These are phyloP conservation scores for Parathielavia appendiculata DNA, from an alignment of 495 filamentous ascomycete species.

Conservation along the genomic window DNA sequence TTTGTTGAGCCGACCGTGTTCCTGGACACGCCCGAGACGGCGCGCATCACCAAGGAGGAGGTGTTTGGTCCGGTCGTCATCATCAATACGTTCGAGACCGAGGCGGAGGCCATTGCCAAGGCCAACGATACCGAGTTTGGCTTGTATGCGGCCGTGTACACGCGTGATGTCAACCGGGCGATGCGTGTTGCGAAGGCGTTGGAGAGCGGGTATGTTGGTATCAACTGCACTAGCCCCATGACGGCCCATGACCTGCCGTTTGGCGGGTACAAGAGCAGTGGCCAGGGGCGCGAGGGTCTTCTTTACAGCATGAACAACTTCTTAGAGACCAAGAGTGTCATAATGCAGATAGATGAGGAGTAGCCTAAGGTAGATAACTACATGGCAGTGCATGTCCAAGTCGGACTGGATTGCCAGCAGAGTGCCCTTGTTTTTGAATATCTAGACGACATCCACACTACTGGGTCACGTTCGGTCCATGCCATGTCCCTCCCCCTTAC, in stretches of 20 bases:
- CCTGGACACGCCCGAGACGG: conserved; percentile 59
- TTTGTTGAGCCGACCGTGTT: conserved; percentile 70
- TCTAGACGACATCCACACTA: too few relatives aligned
- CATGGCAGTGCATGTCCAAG: too few relatives aligned
- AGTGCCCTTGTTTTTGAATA: too few relatives aligned
- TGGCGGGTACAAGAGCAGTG: conserved; percentile 41
- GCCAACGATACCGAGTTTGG: conserved; percentile 73
- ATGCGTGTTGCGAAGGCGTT: conserved; percentile 62
- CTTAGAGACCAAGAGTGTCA: conserved; percentile 46
- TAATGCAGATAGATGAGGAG: conserved; percentile 31
- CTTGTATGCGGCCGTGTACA: conserved; percentile 71
- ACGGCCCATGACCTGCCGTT: conserved; percentile 39
- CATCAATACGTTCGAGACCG: conserved; percentile 61
- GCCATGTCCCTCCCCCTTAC: too few relatives aligned
- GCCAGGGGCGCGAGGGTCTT: conserved; percentile 38
- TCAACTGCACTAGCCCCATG: conserved; percentile 40
- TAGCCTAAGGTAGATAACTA: background rate
- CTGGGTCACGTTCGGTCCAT: too few relatives aligned
- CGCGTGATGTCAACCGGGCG: conserved; percentile 61
- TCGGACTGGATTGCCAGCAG: too few relatives aligned
- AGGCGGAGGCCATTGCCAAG: conserved; percentile 58
- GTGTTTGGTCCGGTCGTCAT: conserved; percentile 65
- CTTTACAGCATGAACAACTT: conserved; percentile 45
- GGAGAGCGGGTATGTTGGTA: conserved; percentile 54
- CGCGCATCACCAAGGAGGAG: conserved; percentile 53